Conservation (phyloP, 1,139 yeast species). For the Nakaseomyces delphensis region DNA sequence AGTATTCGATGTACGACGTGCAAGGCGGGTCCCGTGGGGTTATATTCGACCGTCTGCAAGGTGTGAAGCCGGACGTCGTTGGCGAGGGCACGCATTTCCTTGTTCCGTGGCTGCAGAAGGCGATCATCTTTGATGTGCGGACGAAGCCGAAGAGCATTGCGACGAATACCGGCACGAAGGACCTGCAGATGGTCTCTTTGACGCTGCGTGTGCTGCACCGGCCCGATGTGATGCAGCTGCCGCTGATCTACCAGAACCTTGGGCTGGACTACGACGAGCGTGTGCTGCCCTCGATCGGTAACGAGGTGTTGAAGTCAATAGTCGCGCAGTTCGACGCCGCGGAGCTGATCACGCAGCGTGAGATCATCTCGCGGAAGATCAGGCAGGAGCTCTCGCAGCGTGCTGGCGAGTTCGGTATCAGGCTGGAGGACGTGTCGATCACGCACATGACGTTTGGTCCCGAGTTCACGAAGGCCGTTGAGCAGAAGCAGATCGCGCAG, state of each 20-base stretch:
- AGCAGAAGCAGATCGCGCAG: constrained; percentile 97
- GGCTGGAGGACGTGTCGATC: constrained; percentile 91
- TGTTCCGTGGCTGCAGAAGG: constrained; percentile 92
- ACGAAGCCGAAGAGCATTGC: constrained; percentile 89
- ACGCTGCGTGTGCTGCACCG: constrained; percentile 90
- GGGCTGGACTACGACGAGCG: constrained; percentile 97
- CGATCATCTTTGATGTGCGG: constrained; percentile 83
- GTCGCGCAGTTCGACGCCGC: constrained; percentile 99
- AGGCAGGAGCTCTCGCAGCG: constrained; percentile 78
- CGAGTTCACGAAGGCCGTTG: constrained; percentile 97
- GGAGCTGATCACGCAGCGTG: constrained; percentile 94
- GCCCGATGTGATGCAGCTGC: constrained; percentile 79
- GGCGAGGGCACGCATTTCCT: constrained; percentile 97
- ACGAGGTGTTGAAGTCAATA: constrained; percentile 87
- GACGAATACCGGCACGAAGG: constrained; percentile 95
- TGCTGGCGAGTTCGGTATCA: constrained; percentile 82
- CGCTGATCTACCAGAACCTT: constrained; percentile 77
- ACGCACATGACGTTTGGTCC: constrained; percentile 97
- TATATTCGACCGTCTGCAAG: constrained; percentile 81
- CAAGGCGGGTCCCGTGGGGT: constrained; percentile 95
- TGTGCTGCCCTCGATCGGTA: constrained; percentile 93
- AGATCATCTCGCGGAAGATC: constrained; percentile 83
- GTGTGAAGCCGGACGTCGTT: constrained; percentile 76
- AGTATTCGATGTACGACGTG: constrained; percentile 80
- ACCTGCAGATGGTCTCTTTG: constrained; percentile 88